Base-by-base conservation (phyloP, 768 basidiomycete genomes). In the Trichaptum fuscoviolaceum region DNA sequence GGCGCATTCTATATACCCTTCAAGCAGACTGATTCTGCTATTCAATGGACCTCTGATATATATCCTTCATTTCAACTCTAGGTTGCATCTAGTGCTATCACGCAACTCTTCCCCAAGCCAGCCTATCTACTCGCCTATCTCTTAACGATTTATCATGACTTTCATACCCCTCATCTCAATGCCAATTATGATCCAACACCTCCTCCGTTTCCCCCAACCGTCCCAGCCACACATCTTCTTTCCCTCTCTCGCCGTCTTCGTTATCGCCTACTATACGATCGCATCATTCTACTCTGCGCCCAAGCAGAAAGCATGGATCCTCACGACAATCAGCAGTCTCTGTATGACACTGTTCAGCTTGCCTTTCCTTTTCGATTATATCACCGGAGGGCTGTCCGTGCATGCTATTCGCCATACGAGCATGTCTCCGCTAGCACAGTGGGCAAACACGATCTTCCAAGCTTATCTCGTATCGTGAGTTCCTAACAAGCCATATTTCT, bases 301-400 rank as follows among this genome's bases (percentile, higher is more conserved):
- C 42, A 80, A 81, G 70, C 80, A 85, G 67, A 74, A 73, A 27
- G 75, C 85, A 59, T 86, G 85, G 80, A 72, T 85, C 59, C 74
- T 85, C 58, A 82, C 83, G 1, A 73, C 75, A 0, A 65, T 80
- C 64, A 75, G 80, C 0, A 82, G 81, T 65, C 73, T 73, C 0
- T 60, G 68, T 52, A 84, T 84, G 83, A 77, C 79, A 18, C 2
- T 79, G 6, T 65, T 71, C 63, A 82, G 82, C 64, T 59, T 82
- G 7, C 83, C 84, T 0, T 79, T 78, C 71, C 69, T 78, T 23
- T 72, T 58, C 59, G 75, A 77, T 61, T 76, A 73, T 69, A 58
- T 73, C 23, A 24, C 61, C 23, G 65, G 67, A 18, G 69, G 73
- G 26, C 77, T 74, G 17, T 72, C 71, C 30, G 69, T 78, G 26